A percentile compares a stretch with the other conserved stretches of the same genome.
phyloP scores from a whole-genome alignment of 2,329 filamentous ascomycete genomes.

The Scedosporium boydii region DNA sequence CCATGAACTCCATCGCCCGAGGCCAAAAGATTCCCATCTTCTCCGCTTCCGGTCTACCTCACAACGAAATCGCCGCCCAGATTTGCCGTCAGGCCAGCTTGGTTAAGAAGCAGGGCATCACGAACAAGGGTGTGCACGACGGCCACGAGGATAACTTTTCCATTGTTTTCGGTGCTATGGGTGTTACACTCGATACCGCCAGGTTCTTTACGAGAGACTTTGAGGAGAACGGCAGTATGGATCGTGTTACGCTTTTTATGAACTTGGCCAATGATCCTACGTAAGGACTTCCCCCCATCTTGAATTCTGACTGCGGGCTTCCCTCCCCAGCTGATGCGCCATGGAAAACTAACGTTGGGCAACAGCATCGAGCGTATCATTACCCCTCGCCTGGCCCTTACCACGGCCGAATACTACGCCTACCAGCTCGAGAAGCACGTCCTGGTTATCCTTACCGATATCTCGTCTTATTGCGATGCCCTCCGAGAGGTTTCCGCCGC shows the following conservation, averaged over 20 bases:
- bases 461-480: conserved; percentile 97
- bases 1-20: conserved; percentile 96
- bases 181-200: conserved; percentile 98
- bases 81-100: conserved; percentile 96
- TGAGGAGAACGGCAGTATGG: conserved; percentile 97
- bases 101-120: conserved; percentile 66
- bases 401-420: conserved; percentile 98
- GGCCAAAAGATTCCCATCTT: conserved; percentile 99
- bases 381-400: conserved; percentile 93
- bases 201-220: conserved; percentile 98
- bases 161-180: conserved; percentile 98
- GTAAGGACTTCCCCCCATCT: conserved; percentile 29
- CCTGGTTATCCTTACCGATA: conserved; percentile 93
- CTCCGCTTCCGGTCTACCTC: conserved; percentile 93
- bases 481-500: conserved; percentile 97
- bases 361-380: conserved; percentile 96
- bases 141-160: conserved; percentile 99
- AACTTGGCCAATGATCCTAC: conserved; percentile 99
- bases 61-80: conserved; percentile 98
- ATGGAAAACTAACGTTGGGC: background rate
- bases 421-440: conserved; percentile 99
- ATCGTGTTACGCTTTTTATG: conserved; percentile 93
- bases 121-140: conserved; percentile 92
- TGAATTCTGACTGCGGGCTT: too few species aligned
- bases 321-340: background rate